phyloP scores from a whole-genome alignment of 805 yeast genomes.

The Alloascoidea hylecoeti region DNA sequence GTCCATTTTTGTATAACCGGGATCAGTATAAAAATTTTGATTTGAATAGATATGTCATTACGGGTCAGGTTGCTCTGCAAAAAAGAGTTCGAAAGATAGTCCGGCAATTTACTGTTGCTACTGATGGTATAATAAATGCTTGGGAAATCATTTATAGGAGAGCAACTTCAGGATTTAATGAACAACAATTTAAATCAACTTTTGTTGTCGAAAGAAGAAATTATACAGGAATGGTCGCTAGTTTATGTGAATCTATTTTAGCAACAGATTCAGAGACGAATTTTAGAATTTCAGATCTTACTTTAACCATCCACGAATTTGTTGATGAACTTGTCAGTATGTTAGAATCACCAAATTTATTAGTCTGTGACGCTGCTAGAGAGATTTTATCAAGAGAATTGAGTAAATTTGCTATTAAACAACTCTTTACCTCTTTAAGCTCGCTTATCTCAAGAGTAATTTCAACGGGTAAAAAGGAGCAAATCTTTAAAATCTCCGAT shows the following conservation, averaged over 20 bases:
- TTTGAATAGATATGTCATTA: conserved; percentile 40
- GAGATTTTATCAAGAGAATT: conserved; percentile 57
- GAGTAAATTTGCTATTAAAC: conserved; percentile 41
- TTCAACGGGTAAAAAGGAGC: too few species aligned
- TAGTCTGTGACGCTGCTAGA: conserved; percentile 54
- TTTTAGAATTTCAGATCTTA: too few species aligned
- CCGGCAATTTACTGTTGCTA: conserved; percentile 15
- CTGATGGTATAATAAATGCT: conserved; percentile 21
- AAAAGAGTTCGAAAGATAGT: conserved; percentile 38
- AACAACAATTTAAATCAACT: too few species aligned
- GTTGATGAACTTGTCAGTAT: conserved; percentile 17
- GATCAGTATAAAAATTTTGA: conserved; percentile 29
- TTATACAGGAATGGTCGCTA: conserved; percentile 60
- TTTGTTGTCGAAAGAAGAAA: conserved; percentile 49
- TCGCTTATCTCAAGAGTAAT: too few species aligned
- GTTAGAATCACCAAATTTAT: conserved; percentile 26
- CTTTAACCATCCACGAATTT: conserved; percentile 33
- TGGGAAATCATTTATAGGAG: conserved; percentile 34
- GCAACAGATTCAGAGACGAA: too few species aligned
- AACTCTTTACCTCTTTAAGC: conserved; percentile 30
- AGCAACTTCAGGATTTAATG: too few species aligned
- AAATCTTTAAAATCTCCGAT: conserved; percentile 3
- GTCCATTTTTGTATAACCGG: conserved; percentile 16
- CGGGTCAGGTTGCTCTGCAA: conserved; percentile 65
- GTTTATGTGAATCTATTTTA: too few species aligned